phyloP scores from a whole-genome alignment of 192 early-diverging fungal species.

The Phlyctochytrium arcticum region DNA sequence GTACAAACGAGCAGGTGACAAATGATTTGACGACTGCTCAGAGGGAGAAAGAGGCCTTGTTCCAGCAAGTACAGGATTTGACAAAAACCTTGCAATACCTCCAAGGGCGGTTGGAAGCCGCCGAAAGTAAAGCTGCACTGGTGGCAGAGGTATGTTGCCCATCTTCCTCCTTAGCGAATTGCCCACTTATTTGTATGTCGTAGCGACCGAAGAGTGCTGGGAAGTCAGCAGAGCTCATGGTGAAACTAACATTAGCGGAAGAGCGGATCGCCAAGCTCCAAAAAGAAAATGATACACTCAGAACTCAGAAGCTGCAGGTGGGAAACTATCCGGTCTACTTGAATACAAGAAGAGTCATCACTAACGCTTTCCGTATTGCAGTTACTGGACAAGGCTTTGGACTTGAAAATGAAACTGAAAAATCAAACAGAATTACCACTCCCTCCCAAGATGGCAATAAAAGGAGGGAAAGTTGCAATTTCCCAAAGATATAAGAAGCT shows the following conservation, averaged over 20 bases:
- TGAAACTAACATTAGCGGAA: neutral
- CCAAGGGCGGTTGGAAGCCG: neutral
- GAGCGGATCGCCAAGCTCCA: conserved; percentile 3
- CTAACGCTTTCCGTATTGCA: neutral
- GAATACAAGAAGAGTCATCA: too few relatives aligned
- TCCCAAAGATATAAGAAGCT: conserved; percentile 13
- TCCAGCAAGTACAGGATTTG: conserved; percentile 12
- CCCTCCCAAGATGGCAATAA: conserved; percentile 9
- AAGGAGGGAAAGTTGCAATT: conserved; percentile 8
- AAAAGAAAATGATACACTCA: conserved; percentile 15
- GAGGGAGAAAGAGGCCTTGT: neutral
- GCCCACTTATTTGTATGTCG: too few relatives aligned
- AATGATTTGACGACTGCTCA: neutral
- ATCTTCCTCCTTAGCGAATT: too few relatives aligned
- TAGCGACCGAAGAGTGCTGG: neutral
- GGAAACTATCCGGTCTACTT: too few relatives aligned
- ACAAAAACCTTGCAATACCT: conserved; percentile 3
- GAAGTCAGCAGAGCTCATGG: neutral
- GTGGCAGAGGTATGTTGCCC: too few relatives aligned
- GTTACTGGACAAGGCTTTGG: conserved; percentile 23
- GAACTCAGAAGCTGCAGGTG: conserved; percentile 24
- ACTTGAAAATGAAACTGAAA: conserved; percentile 22
- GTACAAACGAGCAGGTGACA: neutral
- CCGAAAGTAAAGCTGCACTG: neutral
- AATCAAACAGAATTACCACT: neutral